These are phyloP conservation scores for Boletus pseudopeckii DNA, from an alignment of 768 basidiomycete genomes.

Conservation along the genomic window DNA sequence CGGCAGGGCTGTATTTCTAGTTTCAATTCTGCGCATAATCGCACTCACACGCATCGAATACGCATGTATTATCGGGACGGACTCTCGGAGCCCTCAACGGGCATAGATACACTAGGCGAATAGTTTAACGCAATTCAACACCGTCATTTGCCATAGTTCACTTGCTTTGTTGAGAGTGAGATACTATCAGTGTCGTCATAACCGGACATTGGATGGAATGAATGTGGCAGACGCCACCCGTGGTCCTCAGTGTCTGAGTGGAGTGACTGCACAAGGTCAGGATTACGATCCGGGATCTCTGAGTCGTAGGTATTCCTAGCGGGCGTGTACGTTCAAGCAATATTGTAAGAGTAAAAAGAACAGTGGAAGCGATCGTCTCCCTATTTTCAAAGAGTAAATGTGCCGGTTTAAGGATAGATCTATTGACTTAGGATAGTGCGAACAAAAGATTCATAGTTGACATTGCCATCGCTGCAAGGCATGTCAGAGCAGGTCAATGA, in stretches of 20 bases:
- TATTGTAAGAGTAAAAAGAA: not conserved
- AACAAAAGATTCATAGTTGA: slow-evolving; percentile 97
- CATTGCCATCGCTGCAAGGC: slow-evolving; percentile 78
- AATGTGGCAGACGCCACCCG: not conserved
- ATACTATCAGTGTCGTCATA: no score
- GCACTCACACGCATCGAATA: not conserved
- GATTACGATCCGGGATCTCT: not conserved
- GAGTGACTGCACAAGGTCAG: not conserved
- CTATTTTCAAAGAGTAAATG: not conserved
- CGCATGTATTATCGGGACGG: not conserved
- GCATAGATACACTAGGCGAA: not conserved
- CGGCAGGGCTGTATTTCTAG: slow-evolving; percentile 1
- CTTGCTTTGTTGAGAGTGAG: not conserved
- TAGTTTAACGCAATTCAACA: not conserved
- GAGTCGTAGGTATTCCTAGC: not conserved
- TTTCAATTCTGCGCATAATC: not conserved
- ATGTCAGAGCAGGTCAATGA: not conserved
- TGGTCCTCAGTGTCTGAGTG: not conserved
- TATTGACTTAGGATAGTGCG: slow-evolving; percentile 90
- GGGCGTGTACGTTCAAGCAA: not conserved
- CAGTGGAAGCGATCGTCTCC: not conserved
- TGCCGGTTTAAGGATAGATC: slow-evolving; percentile 2
- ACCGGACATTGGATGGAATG: not conserved
- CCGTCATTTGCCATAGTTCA: no score
- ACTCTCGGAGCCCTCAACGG: slow-evolving; percentile 12